These are phyloP conservation scores for Plectosphaerella plurivora DNA, from an alignment of 2,329 filamentous ascomycete genomes.

Conservation along the genomic window DNA sequence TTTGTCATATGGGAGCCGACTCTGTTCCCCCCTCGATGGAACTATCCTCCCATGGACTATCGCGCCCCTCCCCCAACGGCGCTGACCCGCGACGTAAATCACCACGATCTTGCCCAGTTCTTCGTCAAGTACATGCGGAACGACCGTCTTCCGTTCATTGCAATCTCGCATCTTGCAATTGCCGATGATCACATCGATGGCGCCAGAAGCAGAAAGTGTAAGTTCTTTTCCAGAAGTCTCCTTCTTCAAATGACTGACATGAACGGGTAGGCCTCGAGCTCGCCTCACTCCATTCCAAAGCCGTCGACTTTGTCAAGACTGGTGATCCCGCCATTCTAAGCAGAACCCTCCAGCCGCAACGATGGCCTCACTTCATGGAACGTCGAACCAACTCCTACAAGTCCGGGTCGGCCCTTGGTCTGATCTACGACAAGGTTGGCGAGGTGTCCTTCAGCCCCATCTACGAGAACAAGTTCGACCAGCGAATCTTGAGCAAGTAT, in stretches of 20 bases:
- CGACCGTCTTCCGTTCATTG: constrained; percentile 75
- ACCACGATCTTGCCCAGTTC: constrained; percentile 73
- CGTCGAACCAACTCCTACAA: constrained; percentile 48
- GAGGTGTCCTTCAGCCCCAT: constrained; percentile 65
- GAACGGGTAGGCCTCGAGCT: constrained; percentile 56
- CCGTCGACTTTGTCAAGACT: constrained; percentile 93
- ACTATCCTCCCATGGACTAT: constrained; percentile 75
- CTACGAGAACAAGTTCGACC: constrained; percentile 72
- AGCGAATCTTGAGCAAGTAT: constrained; percentile 64
- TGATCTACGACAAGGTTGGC: constrained; percentile 73
- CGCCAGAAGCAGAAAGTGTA: constrained; percentile 65
- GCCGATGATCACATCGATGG: constrained; percentile 62
- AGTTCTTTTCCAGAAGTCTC: constrained; percentile 19
- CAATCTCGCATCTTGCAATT: constrained; percentile 73
- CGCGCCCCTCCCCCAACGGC: constrained; percentile 50
- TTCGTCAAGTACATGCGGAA: constrained; percentile 94
- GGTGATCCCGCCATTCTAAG: constrained; percentile 71
- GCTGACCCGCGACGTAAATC: constrained; percentile 59
- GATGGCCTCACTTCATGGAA: constrained; percentile 82
- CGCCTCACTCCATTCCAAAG: constrained; percentile 78
- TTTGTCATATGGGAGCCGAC: constrained; percentile 85
- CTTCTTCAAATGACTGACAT: constrained; percentile 2
- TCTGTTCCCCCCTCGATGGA: constrained; percentile 67
- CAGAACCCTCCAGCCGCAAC: constrained; percentile 51
- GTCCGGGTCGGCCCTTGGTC: constrained; percentile 70